Base-by-base conservation (phyloP, 495 filamentous ascomycete species). In the Xylaria palmicola region DNA sequence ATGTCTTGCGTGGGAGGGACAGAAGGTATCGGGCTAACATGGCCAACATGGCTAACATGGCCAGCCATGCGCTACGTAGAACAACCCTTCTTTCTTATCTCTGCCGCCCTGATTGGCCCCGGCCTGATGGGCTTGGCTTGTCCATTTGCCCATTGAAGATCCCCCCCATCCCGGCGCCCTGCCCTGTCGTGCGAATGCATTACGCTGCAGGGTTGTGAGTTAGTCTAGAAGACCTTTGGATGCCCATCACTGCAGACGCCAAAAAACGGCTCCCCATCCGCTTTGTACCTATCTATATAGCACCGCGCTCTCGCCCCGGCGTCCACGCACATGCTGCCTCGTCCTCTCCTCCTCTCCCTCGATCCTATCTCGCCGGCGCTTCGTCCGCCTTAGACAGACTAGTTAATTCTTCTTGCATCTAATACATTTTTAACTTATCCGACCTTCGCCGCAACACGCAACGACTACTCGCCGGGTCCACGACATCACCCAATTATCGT, bases 71-170 rank as follows among this genome's bases (percentile, higher is more conserved):
- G n/a, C n/a, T n/a, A n/a, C n/a, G n/a, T n/a, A n/a, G n/a, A n/a
- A n/a, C n/a, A n/a, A n/a, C n/a, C n/a, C n/a, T n/a, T n/a, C n/a
- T n/a, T n/a, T n/a, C n/a, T n/a, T n/a, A n/a, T n/a, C n/a, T n/a
- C n/a, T 32, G 27, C 36, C 36, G 4, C 34, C 26, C 45, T 49
- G 51, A 48, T 59, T 48, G 51, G 19, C 36, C 57, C 37, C 10
- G n/a, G 15, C 24, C 37, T 60, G 57, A 52, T 52, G 51, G 57
- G 57, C 37, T 8, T 12, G 13, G 27, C 12, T 24, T 17, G 20
- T 51, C 57, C 24, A 56, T 56, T 26, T 56, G 30, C n/a, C 39
- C n/a, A 44, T 56, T 26, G 53, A 56, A 56, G 53, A 56, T 56
- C 53, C 53, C 51, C 53, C 24, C 32, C 32, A 10, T 56, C 39